Conservation (phyloP, 176 grass and related monocot species). For the Phyllostachys edulis region DNA sequence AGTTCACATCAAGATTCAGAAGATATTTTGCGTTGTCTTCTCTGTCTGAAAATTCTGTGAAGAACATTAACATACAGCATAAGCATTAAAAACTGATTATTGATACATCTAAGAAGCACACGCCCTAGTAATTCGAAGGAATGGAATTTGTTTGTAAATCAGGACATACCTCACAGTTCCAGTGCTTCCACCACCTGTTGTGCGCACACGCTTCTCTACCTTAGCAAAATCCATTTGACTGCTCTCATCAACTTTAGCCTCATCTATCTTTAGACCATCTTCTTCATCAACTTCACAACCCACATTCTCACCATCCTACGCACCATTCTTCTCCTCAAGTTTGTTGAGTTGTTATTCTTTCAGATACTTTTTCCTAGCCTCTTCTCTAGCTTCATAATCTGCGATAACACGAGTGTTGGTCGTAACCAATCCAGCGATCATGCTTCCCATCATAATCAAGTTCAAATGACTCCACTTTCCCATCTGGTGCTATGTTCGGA, state of each 20-base stretch:
- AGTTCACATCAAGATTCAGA: conserved; percentile 94
- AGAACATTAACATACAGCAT: neutral
- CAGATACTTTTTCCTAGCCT: conserved; percentile 85
- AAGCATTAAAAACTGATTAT: neutral
- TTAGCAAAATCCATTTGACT: conserved; percentile 98
- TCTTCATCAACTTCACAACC: conserved; percentile 78
- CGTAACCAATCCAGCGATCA: conserved; percentile 93
- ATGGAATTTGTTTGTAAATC: neutral
- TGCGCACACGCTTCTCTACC: conserved; percentile 94
- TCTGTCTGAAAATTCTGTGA: conserved; percentile 87
- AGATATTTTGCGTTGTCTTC: conserved; percentile 97
- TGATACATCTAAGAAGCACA: neutral
- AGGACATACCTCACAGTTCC: conserved; percentile 80
- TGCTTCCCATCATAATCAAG: conserved; percentile 96
- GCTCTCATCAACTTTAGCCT: conserved; percentile 97
- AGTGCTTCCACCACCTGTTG: conserved; percentile 96
- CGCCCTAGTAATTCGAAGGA: neutral
- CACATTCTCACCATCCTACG: conserved; percentile 47
- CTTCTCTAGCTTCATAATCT: conserved; percentile 81
- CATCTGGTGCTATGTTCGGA: conserved; percentile 77
- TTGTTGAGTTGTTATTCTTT: conserved; percentile 96
- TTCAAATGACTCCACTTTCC: conserved; percentile 91
- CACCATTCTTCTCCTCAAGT: conserved; percentile 79
- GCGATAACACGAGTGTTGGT: conserved; percentile 74
- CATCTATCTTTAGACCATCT: conserved; percentile 82